A percentile compares a stretch with the other conserved stretches of the same genome.
phyloP scores from a whole-genome alignment of 305 asterid species.

The Fraxinus sp. region DNA sequence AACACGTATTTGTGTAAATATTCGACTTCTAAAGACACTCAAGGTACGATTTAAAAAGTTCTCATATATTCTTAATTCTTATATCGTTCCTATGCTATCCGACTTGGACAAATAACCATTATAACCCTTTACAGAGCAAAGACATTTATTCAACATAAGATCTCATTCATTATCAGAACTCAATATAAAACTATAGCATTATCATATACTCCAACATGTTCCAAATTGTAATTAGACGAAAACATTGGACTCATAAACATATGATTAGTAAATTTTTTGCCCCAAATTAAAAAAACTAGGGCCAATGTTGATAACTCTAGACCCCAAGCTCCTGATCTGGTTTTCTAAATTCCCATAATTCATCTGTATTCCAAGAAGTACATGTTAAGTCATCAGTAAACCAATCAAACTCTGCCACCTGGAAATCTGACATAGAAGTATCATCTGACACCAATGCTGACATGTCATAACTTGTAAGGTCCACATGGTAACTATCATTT shows the following conservation, averaged over 20 bases:
- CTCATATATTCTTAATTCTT: neutral
- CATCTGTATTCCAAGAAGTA: constrained; percentile 65
- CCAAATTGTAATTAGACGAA: neutral
- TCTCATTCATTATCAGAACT: neutral
- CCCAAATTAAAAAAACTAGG: constrained; percentile 32
- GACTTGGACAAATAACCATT: neutral
- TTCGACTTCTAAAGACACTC: neutral
- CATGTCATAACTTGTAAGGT: constrained; percentile 29
- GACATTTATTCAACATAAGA: neutral
- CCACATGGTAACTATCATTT: constrained; percentile 46
- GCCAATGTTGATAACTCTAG: constrained; percentile 12
- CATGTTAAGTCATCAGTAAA: constrained; percentile 42
- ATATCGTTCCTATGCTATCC: neutral
- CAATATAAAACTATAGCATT: neutral
- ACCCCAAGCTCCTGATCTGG: constrained; percentile 27
- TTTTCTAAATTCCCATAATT: constrained; percentile 56
- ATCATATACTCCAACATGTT: neutral
- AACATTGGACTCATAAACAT: neutral
- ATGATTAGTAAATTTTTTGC: neutral
- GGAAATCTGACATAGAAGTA: constrained; percentile 33
- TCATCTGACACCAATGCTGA: constrained; percentile 33
- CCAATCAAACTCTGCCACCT: constrained; percentile 50
- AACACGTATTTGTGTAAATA: neutral
- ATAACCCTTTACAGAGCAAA: neutral
- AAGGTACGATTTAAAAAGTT: neutral